Base-by-base conservation (phyloP, 75 land plant genomes). In the Isoetes taiwanensis region DNA sequence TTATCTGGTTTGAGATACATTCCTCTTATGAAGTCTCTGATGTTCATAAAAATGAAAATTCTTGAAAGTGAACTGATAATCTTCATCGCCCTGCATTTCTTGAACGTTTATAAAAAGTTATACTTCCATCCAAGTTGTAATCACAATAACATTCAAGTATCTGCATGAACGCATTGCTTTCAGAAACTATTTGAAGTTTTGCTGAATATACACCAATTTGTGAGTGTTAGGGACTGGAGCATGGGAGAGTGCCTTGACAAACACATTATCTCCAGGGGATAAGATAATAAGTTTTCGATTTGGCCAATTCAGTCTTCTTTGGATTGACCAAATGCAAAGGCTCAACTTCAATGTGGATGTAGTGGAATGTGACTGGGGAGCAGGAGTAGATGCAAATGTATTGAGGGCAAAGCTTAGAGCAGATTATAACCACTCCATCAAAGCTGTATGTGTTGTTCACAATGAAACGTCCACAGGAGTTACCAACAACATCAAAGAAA, bases 391-490 rank as follows among this genome's bases (percentile, higher is more conserved):
- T 43, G 74, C 82, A 37, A 79, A 74, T 1, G 32, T 82, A 20
- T 50, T 90, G 46, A 79, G 73, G 11, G 57, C 66, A 19, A 90
- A 90, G 64, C 63, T 85, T 28, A 74, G 78, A 58, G 53, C 66
- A 8, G 96, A 90, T 39, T 58, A 54, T 34, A 53, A 70, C 10
- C 91, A 90, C 39, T 67, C 79, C 11, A 79, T 90, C 30, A 90
- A 85, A 71, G 96, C 96, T 19, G 43, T 90, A 38, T 85, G 86
- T 46, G 70, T 82, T 62, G 96, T 90, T 48, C 96, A 90, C 73
- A 90, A 90, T 54, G 96, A 90, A 69, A 90, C 96, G 14, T 86
- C 91, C 59, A 90, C 96, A 16, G 91, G 96, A 14, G 96, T 90
- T 41, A 90, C 96, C 66, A 90, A 90, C 54, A 75, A 85, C 54